Evolutionary conservation across 371 early-diverging fungal species (phyloP).

Genomic region (Haplosporangium sp.): DNA sequence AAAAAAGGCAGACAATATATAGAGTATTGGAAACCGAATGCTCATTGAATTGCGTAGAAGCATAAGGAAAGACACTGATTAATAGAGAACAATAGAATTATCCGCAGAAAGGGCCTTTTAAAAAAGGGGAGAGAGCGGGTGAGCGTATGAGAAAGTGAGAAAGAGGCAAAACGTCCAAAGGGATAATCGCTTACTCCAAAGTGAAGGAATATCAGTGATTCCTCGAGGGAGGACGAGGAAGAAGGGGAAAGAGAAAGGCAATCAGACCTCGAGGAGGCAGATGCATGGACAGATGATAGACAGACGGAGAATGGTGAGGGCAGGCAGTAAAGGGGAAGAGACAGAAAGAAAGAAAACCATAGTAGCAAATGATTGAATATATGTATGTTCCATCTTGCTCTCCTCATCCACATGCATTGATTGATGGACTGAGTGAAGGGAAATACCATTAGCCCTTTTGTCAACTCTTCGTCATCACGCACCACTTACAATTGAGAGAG

Average conservation of each 20-base stretch:
- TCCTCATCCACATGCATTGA: too few relatives aligned
- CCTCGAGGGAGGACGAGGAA: not conserved
- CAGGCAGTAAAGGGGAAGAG: too few relatives aligned
- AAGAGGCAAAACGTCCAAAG: slow-evolving; percentile 2
- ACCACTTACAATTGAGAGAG: too few relatives aligned
- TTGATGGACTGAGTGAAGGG: too few relatives aligned
- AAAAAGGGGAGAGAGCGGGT: not conserved
- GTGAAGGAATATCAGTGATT: not conserved
- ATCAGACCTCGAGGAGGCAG: not conserved
- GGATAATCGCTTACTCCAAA: not conserved
- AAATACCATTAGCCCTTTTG: too few relatives aligned
- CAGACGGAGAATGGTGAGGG: not conserved
- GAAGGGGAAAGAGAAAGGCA: not conserved
- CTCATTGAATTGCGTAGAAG: not conserved
- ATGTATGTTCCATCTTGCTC: too few relatives aligned
- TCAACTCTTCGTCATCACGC: too few relatives aligned
- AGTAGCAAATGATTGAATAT: too few relatives aligned
- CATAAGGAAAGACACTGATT: not conserved
- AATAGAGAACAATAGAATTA: not conserved
- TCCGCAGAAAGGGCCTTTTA: too few relatives aligned
- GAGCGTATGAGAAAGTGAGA: not conserved
- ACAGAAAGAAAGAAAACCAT: too few relatives aligned
- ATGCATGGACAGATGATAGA: not conserved
- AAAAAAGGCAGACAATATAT: not conserved
- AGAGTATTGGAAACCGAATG: too few relatives aligned